A percentile compares a stretch with the other conserved stretches of the same genome.
phyloP scores from a whole-genome alignment of 495 filamentous ascomycete species.

The Trichoderma reesei region DNA sequence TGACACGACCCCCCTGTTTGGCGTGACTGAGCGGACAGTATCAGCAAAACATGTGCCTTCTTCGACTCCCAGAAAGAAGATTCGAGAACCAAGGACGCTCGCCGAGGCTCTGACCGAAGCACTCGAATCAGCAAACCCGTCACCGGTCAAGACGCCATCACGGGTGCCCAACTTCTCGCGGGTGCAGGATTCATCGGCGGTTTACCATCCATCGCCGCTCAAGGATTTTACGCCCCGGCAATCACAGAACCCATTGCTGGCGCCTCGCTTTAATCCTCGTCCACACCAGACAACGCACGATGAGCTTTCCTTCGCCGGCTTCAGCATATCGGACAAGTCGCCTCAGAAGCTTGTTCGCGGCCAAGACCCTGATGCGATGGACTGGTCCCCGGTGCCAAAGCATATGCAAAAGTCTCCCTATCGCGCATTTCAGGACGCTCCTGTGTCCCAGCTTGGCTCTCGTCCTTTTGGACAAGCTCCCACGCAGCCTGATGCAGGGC shows the following conservation, averaged over 20 bases:
- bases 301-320: neutral
- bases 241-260: constrained; percentile 17
- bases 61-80: constrained; percentile 16
- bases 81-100: constrained; percentile 20
- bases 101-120: constrained; percentile 37
- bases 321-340: constrained; percentile 9
- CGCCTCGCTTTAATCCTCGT: constrained; percentile 31
- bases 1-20: constrained; percentile 50
- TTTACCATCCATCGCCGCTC: neutral
- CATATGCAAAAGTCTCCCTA: constrained; percentile 32
- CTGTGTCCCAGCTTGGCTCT: constrained; percentile 33
- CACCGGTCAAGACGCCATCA: constrained; percentile 13
- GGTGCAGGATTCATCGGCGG: too few relatives aligned
- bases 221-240: neutral
- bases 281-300: neutral
- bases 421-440: constrained; percentile 37
- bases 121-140: constrained; percentile 16
- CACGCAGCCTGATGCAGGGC: constrained; percentile 27
- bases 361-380: constrained; percentile 53
- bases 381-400: constrained; percentile 57
- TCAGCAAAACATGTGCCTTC: constrained; percentile 14
- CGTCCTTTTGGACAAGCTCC: constrained; percentile 50
- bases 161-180: too few relatives aligned
- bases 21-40: constrained; percentile 22
- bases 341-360: constrained; percentile 5